Evolutionary conservation across 2,329 filamentous ascomycete species (phyloP), one percentile per base, ranked within the genome.

Genomic region (Dothideomycetes sp.): DNA sequence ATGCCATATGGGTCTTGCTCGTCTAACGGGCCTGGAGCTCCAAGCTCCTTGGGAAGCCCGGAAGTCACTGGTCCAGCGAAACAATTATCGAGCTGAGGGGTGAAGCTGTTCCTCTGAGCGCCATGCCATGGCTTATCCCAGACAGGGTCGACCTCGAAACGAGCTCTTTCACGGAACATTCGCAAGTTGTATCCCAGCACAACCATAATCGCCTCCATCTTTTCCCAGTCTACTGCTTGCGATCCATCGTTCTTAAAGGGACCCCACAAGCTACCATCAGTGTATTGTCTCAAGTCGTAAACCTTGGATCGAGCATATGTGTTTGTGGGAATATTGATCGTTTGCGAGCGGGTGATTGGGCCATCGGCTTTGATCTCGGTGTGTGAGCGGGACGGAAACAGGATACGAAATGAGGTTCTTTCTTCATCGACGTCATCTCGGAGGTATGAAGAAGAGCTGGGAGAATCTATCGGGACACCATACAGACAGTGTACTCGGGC

Each of bases 211-310:
- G 80, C 77, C 58, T 88, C 83, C 9, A 87, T 62, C 61, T 83
- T 84, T 58, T 88, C 81, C 84, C 84, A 89, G 57, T 89, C 82
- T 0, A 84, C 78, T 4, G 60, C 58, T 38, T 68, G 69, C 2
- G 65, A 69, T 2, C 71, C 74, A 51, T 87, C 81, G 36, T 73
- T 63, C 51, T 71, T 62, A 50, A 84, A 88, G 0, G 84, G 84
- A 0, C 84, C 84, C 82, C 83, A 88, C 27, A 67, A 56, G 1
- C 72, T 79, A 18, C 59, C 55, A 2, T 62, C 55, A 0, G 73
- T 81, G 56, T 85, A 84, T 47, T 79, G 70, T 1, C 83, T 68
- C 35, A 88, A 59, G 52, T 88, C 82, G 48, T 88, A 89, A 3
- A 88, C 80, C 45, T 75, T 73, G 34, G 76, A 73, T 39, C 76